Base-by-base conservation (phyloP, 495 filamentous ascomycete genomes). In the Penicillium arizonense region DNA sequence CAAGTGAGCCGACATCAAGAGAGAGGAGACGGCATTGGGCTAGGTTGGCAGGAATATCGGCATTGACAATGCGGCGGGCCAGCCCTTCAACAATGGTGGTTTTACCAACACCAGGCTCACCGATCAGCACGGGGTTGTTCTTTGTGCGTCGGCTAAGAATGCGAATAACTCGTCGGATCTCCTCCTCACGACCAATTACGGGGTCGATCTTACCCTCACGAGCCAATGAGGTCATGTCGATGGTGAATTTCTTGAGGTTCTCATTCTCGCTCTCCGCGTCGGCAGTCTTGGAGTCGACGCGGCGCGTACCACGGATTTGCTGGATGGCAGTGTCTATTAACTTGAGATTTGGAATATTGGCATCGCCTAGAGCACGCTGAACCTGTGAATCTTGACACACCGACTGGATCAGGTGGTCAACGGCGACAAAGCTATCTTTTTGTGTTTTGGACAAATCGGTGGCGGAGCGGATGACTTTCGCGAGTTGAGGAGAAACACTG, bases 31-130 rank as follows among this genome's bases (percentile, higher is more conserved):
- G 93, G 80, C 94, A 97, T 49, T 88, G 87, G 7, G 91, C 89
- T n/a, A 98, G 76, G 61, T 96, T 96, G 58, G 94, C 92, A 26
- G 94, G 94, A 0, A 98, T 87, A 77, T 97, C 94, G 37, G 87
- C 82, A 59, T 98, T 96, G 72, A 97, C 90, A 47, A 98, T 97
- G 23, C 94, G 86, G 61, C 85, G 87, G 8, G 94, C 94, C n/a
- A 98, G 80, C 59, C 94, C 95, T 76, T 98, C 94, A 28, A 97
- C 92, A 45, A 98, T 91, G 3, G 94, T 97, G 11, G 94, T 98
- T 77, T 98, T 98, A 58, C 94, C 94, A 13, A 98, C 94, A 85
- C 94, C 94, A 8, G 94, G 94, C 68, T 97, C 94, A 69, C 94
- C 94, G 52, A 90, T 89, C 53, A 98, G 80, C 13, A 97, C 94